A percentile compares a stretch with the other conserved stretches of the same genome.
phyloP scores from a whole-genome alignment of 1,139 yeast species.

The Sugiyamaella xylanicola region DNA sequence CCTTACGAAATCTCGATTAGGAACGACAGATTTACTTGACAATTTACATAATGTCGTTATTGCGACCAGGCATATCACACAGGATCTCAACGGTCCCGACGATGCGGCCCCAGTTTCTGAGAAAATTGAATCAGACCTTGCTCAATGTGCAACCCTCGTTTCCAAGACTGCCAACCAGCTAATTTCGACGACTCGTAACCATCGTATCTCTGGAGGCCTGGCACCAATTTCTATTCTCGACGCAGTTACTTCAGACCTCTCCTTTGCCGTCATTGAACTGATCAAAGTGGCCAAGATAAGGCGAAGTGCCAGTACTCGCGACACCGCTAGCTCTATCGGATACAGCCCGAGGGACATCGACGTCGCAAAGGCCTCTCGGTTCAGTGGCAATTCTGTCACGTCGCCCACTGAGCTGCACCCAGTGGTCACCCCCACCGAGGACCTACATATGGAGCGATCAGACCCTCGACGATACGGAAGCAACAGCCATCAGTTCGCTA shows the following conservation, averaged over 20 bases:
- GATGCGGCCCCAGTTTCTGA: constrained; percentile 19
- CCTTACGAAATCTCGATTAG: constrained; percentile 35
- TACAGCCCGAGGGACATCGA: constrained; percentile 3
- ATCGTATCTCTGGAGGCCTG: constrained; percentile 60
- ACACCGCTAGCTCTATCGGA: background rate
- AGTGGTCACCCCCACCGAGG: constrained; percentile 23
- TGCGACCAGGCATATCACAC: constrained; percentile 43
- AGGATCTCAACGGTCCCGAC: constrained; percentile 44
- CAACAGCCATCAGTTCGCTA: background rate
- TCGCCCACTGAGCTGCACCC: constrained; percentile 19
- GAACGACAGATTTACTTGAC: constrained; percentile 35
- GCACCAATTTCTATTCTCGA: constrained; percentile 75
- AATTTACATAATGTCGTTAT: constrained; percentile 41
- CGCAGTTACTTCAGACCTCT: constrained; percentile 75
- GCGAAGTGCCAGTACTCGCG: constrained; percentile 7
- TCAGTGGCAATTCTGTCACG: constrained; percentile 1
- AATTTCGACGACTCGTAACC: constrained; percentile 78
- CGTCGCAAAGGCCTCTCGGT: background rate
- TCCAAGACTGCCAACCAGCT: constrained; percentile 76
- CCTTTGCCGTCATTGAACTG: constrained; percentile 73
- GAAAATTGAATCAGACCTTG: constrained; percentile 34
- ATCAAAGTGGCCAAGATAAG: constrained; percentile 53
- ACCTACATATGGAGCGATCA: constrained; percentile 15
- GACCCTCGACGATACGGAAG: constrained; percentile 13
- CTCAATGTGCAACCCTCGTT: constrained; percentile 45